Evolutionary conservation across 257 asterid species (phyloP).

Genomic region (Schizonepeta tenuifolia): DNA sequence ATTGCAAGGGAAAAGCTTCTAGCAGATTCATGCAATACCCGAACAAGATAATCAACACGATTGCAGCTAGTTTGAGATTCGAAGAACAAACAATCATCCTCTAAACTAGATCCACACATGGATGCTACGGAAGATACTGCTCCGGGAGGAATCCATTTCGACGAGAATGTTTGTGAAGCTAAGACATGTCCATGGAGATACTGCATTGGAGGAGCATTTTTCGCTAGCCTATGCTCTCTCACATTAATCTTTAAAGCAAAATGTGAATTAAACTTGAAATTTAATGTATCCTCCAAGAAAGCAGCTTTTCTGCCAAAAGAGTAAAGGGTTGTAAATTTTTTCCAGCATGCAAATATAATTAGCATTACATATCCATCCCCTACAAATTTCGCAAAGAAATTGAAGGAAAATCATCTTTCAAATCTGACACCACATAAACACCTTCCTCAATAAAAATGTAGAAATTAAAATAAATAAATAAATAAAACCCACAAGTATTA

Average conservation of each 20-base stretch:
- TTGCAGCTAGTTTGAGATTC: constrained; percentile 29
- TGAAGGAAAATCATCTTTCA: constrained; percentile 8
- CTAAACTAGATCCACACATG: constrained; percentile 35
- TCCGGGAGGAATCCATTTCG: constrained; percentile 43
- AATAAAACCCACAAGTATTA: not conserved
- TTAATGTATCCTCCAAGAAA: constrained; percentile 35
- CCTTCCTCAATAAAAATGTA: not conserved
- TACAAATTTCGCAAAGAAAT: not conserved
- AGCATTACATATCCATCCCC: not conserved
- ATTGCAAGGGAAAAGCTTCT: constrained; percentile 58
- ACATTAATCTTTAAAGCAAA: constrained; percentile 36
- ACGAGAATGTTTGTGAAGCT: constrained; percentile 8
- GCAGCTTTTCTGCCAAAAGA: constrained; percentile 48
- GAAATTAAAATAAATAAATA: not conserved
- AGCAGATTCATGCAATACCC: constrained; percentile 65
- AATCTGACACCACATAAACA: not conserved
- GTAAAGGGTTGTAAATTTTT: constrained; percentile 14
- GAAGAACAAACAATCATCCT: constrained; percentile 37
- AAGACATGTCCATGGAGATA: constrained; percentile 24
- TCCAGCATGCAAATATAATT: not conserved
- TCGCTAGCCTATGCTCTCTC: constrained; percentile 37
- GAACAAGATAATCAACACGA: constrained; percentile 60
- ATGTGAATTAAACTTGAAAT: constrained; percentile 32
- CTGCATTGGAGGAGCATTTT: constrained; percentile 31
- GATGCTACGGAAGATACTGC: constrained; percentile 49